Evolutionary conservation across 148 eudicot species (phyloP).

Genomic region (Nepenthes gracilis): DNA sequence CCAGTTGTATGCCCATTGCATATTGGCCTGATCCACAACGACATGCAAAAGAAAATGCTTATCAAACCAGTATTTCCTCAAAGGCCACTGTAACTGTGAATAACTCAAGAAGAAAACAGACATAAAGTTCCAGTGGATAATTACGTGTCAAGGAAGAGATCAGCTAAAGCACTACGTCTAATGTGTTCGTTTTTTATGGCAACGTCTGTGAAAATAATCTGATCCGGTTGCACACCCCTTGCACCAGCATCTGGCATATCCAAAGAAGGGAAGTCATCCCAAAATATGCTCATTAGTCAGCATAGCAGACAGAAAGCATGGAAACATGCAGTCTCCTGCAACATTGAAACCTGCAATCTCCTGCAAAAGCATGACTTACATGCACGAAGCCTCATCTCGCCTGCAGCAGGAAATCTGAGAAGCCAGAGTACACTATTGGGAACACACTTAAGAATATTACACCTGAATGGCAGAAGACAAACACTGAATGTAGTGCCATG

Average conservation of each 20-base stretch:
- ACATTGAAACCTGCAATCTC: no score
- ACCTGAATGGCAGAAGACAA: constrained; percentile 31
- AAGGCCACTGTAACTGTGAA: not conserved
- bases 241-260: constrained; percentile 74
- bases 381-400: constrained; percentile 84
- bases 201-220: constrained; percentile 97
- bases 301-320: not conserved
- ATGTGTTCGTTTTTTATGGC: constrained; percentile 93
- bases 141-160: constrained; percentile 95
- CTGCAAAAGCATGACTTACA: constrained; percentile 29
- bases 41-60: not conserved
- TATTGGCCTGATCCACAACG: constrained; percentile 47
- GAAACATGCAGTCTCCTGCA: no score
- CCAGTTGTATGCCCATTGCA: constrained; percentile 99
- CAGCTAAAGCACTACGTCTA: constrained; percentile 85
- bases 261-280: not conserved
- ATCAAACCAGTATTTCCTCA: not conserved
- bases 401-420: constrained; percentile 92
- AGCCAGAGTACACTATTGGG: constrained; percentile 97
- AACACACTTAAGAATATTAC: constrained; percentile 90
- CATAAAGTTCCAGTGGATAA: not conserved
- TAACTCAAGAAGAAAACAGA: not conserved
- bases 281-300: not conserved
- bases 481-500: not conserved
- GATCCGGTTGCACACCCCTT: constrained; percentile 85